phyloP scores from a whole-genome alignment of 2,329 filamentous ascomycete genomes.

The Trichoderma breve region DNA sequence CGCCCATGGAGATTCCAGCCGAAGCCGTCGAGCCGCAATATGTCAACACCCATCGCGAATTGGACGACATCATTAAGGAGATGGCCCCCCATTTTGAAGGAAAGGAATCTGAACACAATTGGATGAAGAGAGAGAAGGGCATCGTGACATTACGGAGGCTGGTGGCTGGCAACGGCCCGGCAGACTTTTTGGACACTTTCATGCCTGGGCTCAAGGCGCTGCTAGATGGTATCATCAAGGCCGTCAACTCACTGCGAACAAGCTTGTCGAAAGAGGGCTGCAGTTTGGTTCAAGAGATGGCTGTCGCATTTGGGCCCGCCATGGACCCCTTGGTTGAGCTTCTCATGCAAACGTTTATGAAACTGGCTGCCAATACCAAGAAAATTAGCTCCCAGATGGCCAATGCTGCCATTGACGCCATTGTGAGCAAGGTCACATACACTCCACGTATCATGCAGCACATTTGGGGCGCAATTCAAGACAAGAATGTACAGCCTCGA shows the following conservation, averaged over 20 bases:
- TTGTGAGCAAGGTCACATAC: conserved; percentile 78
- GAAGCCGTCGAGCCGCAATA: conserved; percentile 77
- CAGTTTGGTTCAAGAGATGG: conserved; percentile 79
- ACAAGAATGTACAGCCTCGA: conserved; percentile 90
- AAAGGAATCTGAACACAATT: conserved; percentile 86
- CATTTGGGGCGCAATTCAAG: conserved; percentile 75
- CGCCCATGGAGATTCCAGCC: conserved; percentile 62
- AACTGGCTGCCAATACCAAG: conserved; percentile 85
- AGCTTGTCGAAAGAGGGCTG: conserved; percentile 88
- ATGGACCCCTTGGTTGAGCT: conserved; percentile 90
- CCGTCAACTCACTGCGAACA: conserved; percentile 77
- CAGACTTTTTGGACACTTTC: conserved; percentile 72
- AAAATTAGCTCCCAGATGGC: conserved; percentile 87
- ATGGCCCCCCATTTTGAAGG: conserved; percentile 85
- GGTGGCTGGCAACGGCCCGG: conserved; percentile 77
- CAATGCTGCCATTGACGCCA: conserved; percentile 74
- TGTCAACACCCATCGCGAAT: conserved; percentile 77
- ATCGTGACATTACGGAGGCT: conserved; percentile 73
- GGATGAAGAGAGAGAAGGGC: conserved; percentile 81
- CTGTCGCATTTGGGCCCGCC: conserved; percentile 68
- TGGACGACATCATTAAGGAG: conserved; percentile 82
- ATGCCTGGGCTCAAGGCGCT: conserved; percentile 68
- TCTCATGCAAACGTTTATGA: conserved; percentile 83
- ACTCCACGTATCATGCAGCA: conserved; percentile 81
- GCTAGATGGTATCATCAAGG: conserved; percentile 86